Evolutionary conservation across 2,329 filamentous ascomycete genomes (phyloP), one percentile per base, ranked within the genome.

Genomic region (Seiridium unicorne): DNA sequence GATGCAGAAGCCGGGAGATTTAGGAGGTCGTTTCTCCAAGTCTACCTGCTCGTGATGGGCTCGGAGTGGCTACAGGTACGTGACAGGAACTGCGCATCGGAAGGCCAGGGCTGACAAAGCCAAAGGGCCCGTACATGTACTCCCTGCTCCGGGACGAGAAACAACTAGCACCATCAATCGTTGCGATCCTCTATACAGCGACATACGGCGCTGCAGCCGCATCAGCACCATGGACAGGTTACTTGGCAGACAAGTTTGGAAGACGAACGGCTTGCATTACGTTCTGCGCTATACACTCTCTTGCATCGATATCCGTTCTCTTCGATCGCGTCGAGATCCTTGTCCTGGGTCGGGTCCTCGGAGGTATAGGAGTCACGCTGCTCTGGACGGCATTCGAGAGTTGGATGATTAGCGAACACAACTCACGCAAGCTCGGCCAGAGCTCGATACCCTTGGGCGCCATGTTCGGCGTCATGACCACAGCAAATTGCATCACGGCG

Each of bases 321-420:
- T 76, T 75, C 51, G 63, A 65, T 48, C 5, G 63, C 60, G 59
- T 79, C 1, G 68, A 72, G 4, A 56, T 84, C 9, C 73, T 88
- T 4, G 81, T 85, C 57, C 58, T 77, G 1, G 85, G 85, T 10
- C 76, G 85, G 54, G 69, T 82, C 0, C 75, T 86, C 3, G 83
- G 82, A 31, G 85, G 85, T 0, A 61, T 87, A 51, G 80, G 79
- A 35, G 83, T 83, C 40, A 85, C 82, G 34, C 70, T 87, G 46
- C 75, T 87, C 36, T 87, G 84, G 73, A 84, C 79, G 48, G 81
- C 80, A 4, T 86, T 87, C 63, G 84, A 88, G 69, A 84, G 81
- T 65, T 88, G 84, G 84, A 83, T 87, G 76, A 79, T 87, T 35
- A 79, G 81, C 4, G 82, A 85, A 66, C 84, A 79, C 65, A 79